Conservation (phyloP, 148 eudicot species). For the Vaccinium myrtillus region DNA sequence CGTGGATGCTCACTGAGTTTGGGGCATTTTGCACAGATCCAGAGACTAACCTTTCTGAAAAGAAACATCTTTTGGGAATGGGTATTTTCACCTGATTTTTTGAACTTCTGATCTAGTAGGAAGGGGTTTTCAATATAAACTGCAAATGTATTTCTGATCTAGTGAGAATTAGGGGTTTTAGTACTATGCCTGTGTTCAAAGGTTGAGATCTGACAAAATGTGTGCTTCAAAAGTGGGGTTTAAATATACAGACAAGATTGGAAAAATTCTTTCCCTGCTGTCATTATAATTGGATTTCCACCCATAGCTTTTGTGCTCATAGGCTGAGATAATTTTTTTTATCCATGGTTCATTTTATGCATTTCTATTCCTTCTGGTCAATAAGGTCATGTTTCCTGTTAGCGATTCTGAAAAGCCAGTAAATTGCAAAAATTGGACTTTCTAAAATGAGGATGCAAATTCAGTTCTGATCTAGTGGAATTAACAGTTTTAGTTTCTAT, state of each 20-base stretch:
- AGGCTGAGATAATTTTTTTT: background rate
- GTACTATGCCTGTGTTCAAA: background rate
- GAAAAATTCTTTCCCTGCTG: background rate
- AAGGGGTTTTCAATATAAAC: background rate
- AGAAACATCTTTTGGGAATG: background rate
- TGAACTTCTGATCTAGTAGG: background rate
- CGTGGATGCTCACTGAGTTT: background rate
- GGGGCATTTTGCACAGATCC: background rate
- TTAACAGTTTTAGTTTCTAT: background rate
- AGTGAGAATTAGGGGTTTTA: background rate
- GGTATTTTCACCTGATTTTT: background rate
- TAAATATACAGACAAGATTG: background rate
- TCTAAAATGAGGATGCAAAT: background rate
- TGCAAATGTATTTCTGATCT: no score
- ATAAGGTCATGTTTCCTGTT: background rate
- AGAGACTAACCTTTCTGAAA: background rate
- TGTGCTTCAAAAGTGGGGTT: background rate
- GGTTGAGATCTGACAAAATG: background rate
- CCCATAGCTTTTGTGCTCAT: background rate
- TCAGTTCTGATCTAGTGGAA: background rate
- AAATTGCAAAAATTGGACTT: background rate
- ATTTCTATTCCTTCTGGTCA: background rate
- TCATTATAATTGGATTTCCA: background rate
- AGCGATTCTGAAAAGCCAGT: background rate
- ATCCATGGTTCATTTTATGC: background rate